Evolutionary conservation across 2,329 filamentous ascomycete species (phyloP), one percentile per base, ranked within the genome.

Genomic region (Akanthomyces lecanii): DNA sequence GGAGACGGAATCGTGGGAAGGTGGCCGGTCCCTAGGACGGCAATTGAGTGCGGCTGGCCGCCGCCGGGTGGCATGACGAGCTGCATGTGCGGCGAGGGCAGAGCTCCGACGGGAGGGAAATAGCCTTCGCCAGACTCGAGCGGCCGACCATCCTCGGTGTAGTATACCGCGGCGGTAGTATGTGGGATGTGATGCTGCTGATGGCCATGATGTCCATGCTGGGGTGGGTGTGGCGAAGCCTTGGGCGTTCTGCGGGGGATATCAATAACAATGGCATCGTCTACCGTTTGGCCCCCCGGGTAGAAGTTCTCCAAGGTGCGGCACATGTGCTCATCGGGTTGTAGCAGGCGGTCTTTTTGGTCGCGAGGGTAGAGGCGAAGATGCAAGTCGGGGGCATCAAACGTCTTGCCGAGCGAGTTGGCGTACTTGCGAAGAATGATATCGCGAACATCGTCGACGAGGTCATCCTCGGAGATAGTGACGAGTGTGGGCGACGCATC

Each of bases 381-480:
- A 12, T 85, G 87, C 63, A 99, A 84, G 74, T 99, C 95, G 14
- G 95, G 95, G 12, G 95, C 84, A 77, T 99, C 95, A 75, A 93
- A 97, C 59, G 85, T 90, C 69, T 88, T 88, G 57, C 94, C 94
- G 30, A 99, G 82, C 16, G 92, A 96, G 76, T 99, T 98, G 69
- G 88, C 87, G 75, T 98, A 99, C 79, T 98, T 98, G 71, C 86
- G 87, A 69, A 98, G 79, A 63, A 98, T 95, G 81, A 92, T 86
- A 69, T 97, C 95, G 69, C 94, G 89, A 65, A 97, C 89, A 76
- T 97, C 94, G 75, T 99, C 95, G 63, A 98, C 93, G 69, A 98
- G 79, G 72, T 97, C 92, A 70, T 96, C 92, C 71, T 96, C 90
- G 69, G 86, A 83, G 70, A 96, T 90, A 65, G 89, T 87, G 62